These are phyloP conservation scores for Spencermartinsiella europaea DNA, from an alignment of 805 yeast species.

Conservation along the genomic window DNA sequence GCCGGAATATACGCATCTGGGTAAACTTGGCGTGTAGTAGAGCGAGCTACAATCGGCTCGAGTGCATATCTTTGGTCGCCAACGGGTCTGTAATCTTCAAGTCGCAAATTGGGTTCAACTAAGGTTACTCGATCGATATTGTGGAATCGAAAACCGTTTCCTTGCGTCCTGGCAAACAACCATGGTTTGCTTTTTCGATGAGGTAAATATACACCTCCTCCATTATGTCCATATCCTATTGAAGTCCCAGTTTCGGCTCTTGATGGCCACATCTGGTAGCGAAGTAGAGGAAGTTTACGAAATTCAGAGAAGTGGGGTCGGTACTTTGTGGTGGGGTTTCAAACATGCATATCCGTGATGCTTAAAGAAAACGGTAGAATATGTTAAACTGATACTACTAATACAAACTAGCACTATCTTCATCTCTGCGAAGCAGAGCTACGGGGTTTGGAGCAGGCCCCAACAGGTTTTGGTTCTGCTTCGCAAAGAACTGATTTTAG, in stretches of 20 bases:
- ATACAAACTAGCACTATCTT: no score
- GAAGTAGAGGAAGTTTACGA: no score
- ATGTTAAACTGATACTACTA: no score
- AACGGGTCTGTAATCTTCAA: neutral
- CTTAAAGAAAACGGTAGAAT: no score
- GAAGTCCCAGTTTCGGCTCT: conserved; percentile 36
- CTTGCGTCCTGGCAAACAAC: conserved; percentile 28
- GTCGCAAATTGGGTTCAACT: neutral
- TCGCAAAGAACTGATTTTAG: no score
- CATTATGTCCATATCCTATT: conserved; percentile 42
- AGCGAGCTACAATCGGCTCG: neutral
- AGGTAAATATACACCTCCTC: conserved; percentile 28
- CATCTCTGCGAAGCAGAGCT: no score
- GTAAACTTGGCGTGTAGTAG: conserved; percentile 3
- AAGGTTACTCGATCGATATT: conserved; percentile 8
- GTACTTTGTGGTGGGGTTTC: no score
- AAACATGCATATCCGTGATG: no score
- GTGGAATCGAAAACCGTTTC: conserved; percentile 20
- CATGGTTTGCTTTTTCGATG: conserved; percentile 19
- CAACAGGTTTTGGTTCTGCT: no score
- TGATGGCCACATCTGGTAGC: conserved; percentile 38
- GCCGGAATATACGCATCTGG: conserved; percentile 12
- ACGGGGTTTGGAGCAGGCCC: no score
- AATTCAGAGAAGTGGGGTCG: no score
- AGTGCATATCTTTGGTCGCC: neutral